Conservation (phyloP, 371 early-diverging fungal genomes). For the Dinochytrium kinnereticum region DNA sequence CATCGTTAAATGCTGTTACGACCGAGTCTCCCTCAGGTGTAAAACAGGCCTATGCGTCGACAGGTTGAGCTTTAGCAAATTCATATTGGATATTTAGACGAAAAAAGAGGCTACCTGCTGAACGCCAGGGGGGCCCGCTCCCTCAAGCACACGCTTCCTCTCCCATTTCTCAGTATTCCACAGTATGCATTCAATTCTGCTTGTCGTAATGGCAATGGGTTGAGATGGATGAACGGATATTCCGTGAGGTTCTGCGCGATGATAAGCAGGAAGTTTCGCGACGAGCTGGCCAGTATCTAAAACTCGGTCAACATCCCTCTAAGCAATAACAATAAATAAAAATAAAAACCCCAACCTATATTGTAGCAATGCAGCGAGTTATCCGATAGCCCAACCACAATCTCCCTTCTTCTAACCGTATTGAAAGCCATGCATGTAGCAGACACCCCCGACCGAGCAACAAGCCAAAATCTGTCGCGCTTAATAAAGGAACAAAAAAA, state of each 20-base stretch:
- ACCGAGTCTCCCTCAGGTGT: conserved; percentile 43
- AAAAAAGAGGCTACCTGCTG: conserved; percentile 40
- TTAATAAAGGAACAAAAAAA: background rate
- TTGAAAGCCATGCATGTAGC: conserved; percentile 53
- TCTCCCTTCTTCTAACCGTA: conserved; percentile 43
- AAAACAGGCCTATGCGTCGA: conserved; percentile 46
- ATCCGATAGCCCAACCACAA: conserved; percentile 54
- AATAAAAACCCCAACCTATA: conserved; percentile 44
- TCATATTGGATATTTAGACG: background rate
- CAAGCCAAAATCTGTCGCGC: conserved; percentile 47
- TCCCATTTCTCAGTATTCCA: conserved; percentile 60
- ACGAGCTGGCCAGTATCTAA: conserved; percentile 52
- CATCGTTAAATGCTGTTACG: conserved; percentile 51
- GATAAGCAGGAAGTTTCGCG: conserved; percentile 53
- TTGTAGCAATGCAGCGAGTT: conserved; percentile 56
- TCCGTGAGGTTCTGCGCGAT: conserved; percentile 32
- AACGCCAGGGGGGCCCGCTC: conserved; percentile 44
- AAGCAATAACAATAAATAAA: background rate
- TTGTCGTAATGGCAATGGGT: conserved; percentile 44
- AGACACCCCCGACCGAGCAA: conserved; percentile 54
- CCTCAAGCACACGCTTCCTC: conserved; percentile 49
- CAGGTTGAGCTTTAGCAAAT: no score
- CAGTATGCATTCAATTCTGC: conserved; percentile 50
- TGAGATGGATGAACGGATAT: conserved; percentile 52
- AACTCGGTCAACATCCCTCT: no score